Percentiles rank a stretch among this genome's conserved stretches.
These are phyloP conservation scores for Brettanomyces nanus DNA, from an alignment of 805 yeast genomes.

Conservation along the genomic window DNA sequence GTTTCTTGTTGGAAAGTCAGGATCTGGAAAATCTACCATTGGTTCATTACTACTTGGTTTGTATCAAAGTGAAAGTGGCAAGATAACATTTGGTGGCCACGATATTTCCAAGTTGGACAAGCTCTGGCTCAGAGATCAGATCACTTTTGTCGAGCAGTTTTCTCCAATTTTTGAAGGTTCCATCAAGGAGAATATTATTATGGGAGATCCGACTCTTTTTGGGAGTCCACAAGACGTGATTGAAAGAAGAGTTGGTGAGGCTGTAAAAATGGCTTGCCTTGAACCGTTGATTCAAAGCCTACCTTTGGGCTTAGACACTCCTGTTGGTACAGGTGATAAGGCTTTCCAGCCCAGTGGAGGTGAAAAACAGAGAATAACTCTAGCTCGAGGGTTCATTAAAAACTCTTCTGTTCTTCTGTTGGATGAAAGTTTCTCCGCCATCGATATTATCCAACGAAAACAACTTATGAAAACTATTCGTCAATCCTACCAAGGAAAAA, in stretches of 20 bases:
- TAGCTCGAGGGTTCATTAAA: slow-evolving; percentile 75
- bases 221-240: background rate
- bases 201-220: background rate
- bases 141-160: slow-evolving; percentile 69
- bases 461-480: slow-evolving; percentile 43
- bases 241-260: slow-evolving; percentile 27
- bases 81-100: slow-evolving; percentile 47
- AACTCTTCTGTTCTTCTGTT: slow-evolving; percentile 69
- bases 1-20: slow-evolving; percentile 80
- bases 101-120: slow-evolving; percentile 34
- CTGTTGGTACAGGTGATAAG: slow-evolving; percentile 30
- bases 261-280: slow-evolving; percentile 46
- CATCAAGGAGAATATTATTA: slow-evolving; percentile 48
- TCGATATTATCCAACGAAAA: slow-evolving; percentile 48
- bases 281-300: slow-evolving; percentile 38
- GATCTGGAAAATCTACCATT: slow-evolving; percentile 88
- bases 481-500: slow-evolving; percentile 53
- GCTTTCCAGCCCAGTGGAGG: slow-evolving; percentile 75
- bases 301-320: slow-evolving; percentile 49
- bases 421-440: slow-evolving; percentile 83
- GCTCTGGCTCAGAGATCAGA: slow-evolving; percentile 49
- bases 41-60: slow-evolving; percentile 53
- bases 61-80: slow-evolving; percentile 49
- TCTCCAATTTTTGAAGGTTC: slow-evolving; percentile 59
- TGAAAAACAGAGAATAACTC: slow-evolving; percentile 72